Base-by-base conservation (phyloP, 805 yeast genomes). In the Yamadazyma kitorensis region DNA sequence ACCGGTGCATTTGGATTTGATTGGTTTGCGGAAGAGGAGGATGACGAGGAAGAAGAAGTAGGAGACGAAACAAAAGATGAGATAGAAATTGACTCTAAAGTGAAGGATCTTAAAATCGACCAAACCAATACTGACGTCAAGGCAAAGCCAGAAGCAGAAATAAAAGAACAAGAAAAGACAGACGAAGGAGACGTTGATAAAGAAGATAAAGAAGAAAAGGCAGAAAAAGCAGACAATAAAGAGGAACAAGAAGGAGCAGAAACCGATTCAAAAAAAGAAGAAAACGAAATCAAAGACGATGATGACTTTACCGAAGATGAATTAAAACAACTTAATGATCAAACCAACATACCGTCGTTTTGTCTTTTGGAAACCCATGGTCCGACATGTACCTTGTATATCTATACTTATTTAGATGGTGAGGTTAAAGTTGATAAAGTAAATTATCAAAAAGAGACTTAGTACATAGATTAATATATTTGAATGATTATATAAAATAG, bases 381-480 rank as follows among this genome's bases (percentile, higher is more conserved):
- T 0, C 58, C 80, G 0, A 73, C 75, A 2, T 82, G 95, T 46
- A 84, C 89, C 1, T 67, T 89, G 17, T 93, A 84, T 60, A 83
- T 93, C 40, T 93, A 93, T 67, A 84, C 93, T 8, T 69, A 80
- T 48, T 67, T 83, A 25, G 81, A 80, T 42, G 87, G 81, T 2
- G 95, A 87, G 39, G 89, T 93, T 21, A 86, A 85, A 55, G 96
- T 93, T 13, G 97, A 91, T 55, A 88, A 88, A 59, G 83, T 86
- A 24, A 57, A 59, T 30, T 64, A 61, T 43, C 59, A 54, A 39
- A 62, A 61, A 36, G 59, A 60, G 33, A 27, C 13, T 17, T 8
- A 20, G 8, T 8, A 8, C 23, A 20, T 20, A 11, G 8, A 20
- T 26, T 34, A 38, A 34, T 36, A 28, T 13, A 19, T 13, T 21